Conservation (phyloP, 2,329 filamentous ascomycete genomes). For the Ophiobolus disseminans region DNA sequence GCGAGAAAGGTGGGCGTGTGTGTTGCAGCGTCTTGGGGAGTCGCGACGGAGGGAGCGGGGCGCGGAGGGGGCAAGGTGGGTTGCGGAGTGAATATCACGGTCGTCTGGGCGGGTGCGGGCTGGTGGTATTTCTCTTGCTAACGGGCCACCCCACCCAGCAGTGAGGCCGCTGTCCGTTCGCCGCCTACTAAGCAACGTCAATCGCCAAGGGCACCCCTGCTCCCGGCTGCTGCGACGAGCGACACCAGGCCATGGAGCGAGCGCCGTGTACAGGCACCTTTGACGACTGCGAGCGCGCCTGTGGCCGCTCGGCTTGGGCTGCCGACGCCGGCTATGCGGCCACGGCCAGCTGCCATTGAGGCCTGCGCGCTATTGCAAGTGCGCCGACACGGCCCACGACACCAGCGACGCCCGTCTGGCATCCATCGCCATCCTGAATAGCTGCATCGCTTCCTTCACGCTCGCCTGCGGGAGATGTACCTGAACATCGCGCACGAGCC, state of each 20-base stretch:
- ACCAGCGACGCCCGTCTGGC: too few species aligned
- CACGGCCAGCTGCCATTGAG: too few species aligned
- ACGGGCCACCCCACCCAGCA: conserved; percentile 30
- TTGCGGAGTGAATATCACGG: conserved; percentile 23
- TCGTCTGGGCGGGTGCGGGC: conserved; percentile 21
- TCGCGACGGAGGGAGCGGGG: conserved; percentile 14
- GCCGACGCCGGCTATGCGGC: conserved; percentile 7
- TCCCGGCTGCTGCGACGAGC: conserved; percentile 28
- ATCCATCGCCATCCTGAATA: too few species aligned
- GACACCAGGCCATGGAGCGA: conserved; percentile 24
- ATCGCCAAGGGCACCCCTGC: conserved; percentile 33
- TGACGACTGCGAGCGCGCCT: conserved; percentile 11
- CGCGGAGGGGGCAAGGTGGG: conserved; percentile 22
- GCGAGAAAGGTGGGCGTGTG: conserved; percentile 8
- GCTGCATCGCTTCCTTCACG: conserved; percentile 2
- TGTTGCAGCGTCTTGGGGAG: conserved; percentile 7
- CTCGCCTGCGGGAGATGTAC: conserved; percentile 39
- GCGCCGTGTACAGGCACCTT: conserved; percentile 30
- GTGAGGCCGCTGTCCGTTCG: conserved; percentile 21
- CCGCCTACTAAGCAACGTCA: conserved; percentile 33
- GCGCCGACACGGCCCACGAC: too few species aligned
- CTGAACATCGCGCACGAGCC: conserved; percentile 32
- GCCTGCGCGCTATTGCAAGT: too few species aligned
- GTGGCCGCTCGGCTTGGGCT: conserved; percentile 14
- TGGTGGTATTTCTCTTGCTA: conserved; percentile 37